phyloP scores from a whole-genome alignment of 805 yeast species.

The Candida golubevii region DNA sequence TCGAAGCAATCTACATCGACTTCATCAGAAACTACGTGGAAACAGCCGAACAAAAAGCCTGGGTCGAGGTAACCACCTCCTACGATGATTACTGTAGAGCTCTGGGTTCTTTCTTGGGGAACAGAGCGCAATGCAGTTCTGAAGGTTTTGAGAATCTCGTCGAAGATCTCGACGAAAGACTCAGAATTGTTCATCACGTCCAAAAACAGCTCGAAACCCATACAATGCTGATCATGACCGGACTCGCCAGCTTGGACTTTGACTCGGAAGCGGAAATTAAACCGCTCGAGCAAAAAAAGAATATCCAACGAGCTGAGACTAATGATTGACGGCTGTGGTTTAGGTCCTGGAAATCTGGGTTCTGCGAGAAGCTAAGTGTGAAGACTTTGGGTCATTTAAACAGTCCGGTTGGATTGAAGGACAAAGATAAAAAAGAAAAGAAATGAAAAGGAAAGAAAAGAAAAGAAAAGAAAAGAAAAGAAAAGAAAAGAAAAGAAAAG shows the following conservation, averaged over 20 bases:
- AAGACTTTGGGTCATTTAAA: neutral
- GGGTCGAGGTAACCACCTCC: neutral
- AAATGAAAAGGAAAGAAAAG: too few relatives aligned
- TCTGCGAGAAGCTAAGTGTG: neutral
- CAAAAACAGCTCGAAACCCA: neutral
- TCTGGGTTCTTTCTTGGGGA: neutral
- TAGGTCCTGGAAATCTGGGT: too few relatives aligned
- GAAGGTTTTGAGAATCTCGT: too few relatives aligned
- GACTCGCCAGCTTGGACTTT: neutral
- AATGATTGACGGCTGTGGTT: too few relatives aligned
- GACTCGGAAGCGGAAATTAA: too few relatives aligned
- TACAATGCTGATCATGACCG: neutral
- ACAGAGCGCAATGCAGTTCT: neutral
- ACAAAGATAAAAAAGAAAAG: too few relatives aligned
- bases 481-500: too few relatives aligned
- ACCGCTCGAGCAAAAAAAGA: too few relatives aligned
- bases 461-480: too few relatives aligned
- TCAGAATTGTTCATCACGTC: neutral
- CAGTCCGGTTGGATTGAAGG: too few relatives aligned
- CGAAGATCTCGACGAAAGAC: neutral
- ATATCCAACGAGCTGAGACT: too few relatives aligned
- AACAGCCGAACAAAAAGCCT: neutral
- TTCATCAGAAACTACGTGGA: neutral
- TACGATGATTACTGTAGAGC: neutral
- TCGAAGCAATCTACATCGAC: neutral